Evolutionary conservation across 345 rosid genomes (phyloP), one percentile per base, ranked within the genome.

Genomic region (Populus nigra): DNA sequence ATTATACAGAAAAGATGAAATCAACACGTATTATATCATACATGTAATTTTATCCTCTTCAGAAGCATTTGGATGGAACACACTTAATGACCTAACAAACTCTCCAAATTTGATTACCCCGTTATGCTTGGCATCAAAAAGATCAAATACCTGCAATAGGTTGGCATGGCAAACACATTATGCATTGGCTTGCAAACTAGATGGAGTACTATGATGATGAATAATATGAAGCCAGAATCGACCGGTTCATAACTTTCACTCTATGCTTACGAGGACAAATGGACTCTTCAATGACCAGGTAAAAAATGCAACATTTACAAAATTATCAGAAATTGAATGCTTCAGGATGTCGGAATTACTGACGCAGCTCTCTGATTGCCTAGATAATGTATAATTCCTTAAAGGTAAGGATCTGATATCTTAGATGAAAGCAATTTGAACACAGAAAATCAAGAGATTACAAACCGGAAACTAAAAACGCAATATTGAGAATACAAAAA

Each of bases 91-190:
- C 41, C 89, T 87, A 17, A 93, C 94, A 49, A 93, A 93, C 62
- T 90, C 96, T 76, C 87, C 93, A 72, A 93, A 93, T 77, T 82
- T 94, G 22, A 93, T 90, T 2, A 83, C 88, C 50, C 91, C 97
- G 55, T 91, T 84, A 68, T n/a, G 82, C 83, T 89, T 91, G 73
- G 69, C 53, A 81, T 92, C 97, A 62, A 89, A 92, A 77, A 88
- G 70, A 75, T 80, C 84, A 71, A 90, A 90, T n/a, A 90, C 77
- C 96, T 91, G 86, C 79, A 78, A 81, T 13, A 75, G 71, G 68
- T 59, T 73, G 49, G 36, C 65, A 74, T 23, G n/a, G 62, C 18
- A 71, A 55, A 65, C 43, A 65, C 66, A 45, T 41, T n/a, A 17
- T 17, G 18, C 9, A 16, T 20, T 17, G 35, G 69, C 45, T 75